Evolutionary conservation across 371 early-diverging fungal species (phyloP), one percentile per base, ranked within the genome.

Genomic region (Syncephalastrum sp.): DNA sequence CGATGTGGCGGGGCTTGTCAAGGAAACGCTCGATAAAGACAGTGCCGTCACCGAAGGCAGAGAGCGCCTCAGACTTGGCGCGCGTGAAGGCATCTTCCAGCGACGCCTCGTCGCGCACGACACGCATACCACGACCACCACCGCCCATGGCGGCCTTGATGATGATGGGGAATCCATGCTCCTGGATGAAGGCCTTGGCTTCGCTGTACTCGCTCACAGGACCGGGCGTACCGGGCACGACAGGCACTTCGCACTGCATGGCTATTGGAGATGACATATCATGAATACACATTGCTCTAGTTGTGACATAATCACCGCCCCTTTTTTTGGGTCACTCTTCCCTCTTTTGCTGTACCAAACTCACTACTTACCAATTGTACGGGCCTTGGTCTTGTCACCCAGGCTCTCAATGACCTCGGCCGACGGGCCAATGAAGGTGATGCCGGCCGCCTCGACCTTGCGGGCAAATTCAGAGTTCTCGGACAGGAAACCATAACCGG

Each of bases 51-150:
- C 97, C 97, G 82, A 97, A 97, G 5, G 94, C 92, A 51, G 91
- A 72, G 15, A 88, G 72, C n/a, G 96, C 96, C 71, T 97, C 97
- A 2, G 89, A 87, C 49, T 86, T 82, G 5, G 93, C 94, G 21
- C 91, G 87, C 48, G 82, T 77, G 68, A 95, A 96, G 19, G 90
- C 77, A 49, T 86, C 82, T 47, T 77, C 81, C 13, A 95, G 72
- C 8, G 85, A 76, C 5, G 71, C 76, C 27, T 71, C 70, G 47
- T 85, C 85, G 56, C 91, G 85, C 27, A 95, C 94, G 7, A 93
- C 93, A 60, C 95, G 88, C 94, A 98, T 95, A 60, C 98, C 99
- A 69, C 97, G 91, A 41, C 99, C 99, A 67, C 99, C 99, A 54
- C 97, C 96, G 43, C 96, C 96, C 88, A 93, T 92, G 15, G 96